phyloP scores from a whole-genome alignment of 768 basidiomycete species.

The button mushroom (Agaricus bisporus) region DNA sequence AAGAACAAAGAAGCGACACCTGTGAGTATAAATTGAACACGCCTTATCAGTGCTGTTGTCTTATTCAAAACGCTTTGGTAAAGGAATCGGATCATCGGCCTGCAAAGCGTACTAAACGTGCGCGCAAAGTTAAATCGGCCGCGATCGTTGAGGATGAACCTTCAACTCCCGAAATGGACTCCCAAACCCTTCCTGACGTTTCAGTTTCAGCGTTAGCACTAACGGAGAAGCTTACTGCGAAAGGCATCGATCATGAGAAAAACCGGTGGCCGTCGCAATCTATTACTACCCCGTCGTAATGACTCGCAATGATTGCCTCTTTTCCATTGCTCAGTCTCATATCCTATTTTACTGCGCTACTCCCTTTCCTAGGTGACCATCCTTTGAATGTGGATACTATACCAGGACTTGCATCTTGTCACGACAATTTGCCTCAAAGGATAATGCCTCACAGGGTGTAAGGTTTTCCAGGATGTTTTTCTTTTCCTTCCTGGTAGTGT shows the following conservation, averaged over 20 bases:
- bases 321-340: not conserved
- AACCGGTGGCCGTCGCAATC: slow-evolving; percentile 28
- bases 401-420: not conserved
- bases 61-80: slow-evolving; percentile 6
- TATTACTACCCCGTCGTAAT: slow-evolving; percentile 6
- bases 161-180: slow-evolving; percentile 21
- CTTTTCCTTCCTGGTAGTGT: not conserved
- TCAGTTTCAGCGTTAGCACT: slow-evolving; percentile 19
- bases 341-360: not conserved
- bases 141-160: slow-evolving; percentile 32
- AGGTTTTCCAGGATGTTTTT: not conserved
- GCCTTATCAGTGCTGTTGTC: not conserved
- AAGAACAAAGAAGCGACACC: slow-evolving; percentile 19
- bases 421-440: too few species aligned
- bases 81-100: slow-evolving; percentile 31
- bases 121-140: slow-evolving; percentile 37
- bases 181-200: slow-evolving; percentile 19
- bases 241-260: slow-evolving; percentile 69
- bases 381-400: not conserved
- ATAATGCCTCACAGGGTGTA: not conserved
- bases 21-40: slow-evolving; percentile 11
- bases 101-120: slow-evolving; percentile 32
- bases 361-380: not conserved
- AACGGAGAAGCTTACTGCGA: slow-evolving; percentile 20
- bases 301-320: not conserved